Evolutionary conservation across 73 alveolate species (phyloP).

Genomic region (Tetrahymena borealis): DNA sequence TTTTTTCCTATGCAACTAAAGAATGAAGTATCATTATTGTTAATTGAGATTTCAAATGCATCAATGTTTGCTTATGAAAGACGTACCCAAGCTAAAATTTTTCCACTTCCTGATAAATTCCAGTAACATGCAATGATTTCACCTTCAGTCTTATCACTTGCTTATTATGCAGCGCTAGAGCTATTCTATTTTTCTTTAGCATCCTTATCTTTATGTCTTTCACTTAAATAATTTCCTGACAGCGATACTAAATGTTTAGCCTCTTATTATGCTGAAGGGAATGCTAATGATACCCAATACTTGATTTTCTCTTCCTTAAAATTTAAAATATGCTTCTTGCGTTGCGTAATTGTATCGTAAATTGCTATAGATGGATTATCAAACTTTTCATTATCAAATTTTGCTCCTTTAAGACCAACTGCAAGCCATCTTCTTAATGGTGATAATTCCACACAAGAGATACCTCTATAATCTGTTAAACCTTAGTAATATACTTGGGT

Average conservation of each 20-base stretch:
- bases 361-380: constrained; percentile 25
- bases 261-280: constrained; percentile 22
- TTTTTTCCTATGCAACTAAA: constrained; percentile 27
- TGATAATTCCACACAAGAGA: constrained; percentile 27
- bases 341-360: constrained; percentile 38
- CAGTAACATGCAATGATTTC: neutral
- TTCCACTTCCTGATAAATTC: neutral
- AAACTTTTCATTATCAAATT: neutral
- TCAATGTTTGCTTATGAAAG: constrained; percentile 2
- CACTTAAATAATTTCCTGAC: constrained; percentile 12
- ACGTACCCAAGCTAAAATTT: neutral
- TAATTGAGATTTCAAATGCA: constrained; percentile 26
- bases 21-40: constrained; percentile 31
- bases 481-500: constrained; percentile 30
- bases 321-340: constrained; percentile 15
- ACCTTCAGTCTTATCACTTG: neutral
- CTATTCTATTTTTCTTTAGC: neutral
- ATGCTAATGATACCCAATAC: constrained; percentile 42
- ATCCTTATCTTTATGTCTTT: neutral
- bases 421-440: constrained; percentile 43
- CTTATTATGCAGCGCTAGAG: neutral
- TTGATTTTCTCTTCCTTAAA: constrained; percentile 19
- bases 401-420: constrained; percentile 39
- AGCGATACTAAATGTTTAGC: constrained; percentile 30
- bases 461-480: constrained; percentile 28